A percentile compares a stretch with the other conserved stretches of the same genome.
Conservation (phyloP, 345 rosid genomes). For the Noccaea bulbosa region DNA sequence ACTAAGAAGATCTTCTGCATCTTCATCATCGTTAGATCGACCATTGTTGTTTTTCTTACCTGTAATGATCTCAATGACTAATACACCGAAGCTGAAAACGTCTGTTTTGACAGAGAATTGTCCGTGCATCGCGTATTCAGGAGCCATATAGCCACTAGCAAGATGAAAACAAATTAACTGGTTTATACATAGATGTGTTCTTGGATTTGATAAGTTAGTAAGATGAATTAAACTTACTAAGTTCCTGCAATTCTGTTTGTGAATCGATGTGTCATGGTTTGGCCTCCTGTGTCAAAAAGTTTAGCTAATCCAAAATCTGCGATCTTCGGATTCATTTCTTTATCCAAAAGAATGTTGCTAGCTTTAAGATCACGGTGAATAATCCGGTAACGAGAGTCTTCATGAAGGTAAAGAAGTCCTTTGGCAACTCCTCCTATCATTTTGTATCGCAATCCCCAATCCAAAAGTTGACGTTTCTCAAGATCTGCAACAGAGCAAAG, state of each 20-base stretch:
- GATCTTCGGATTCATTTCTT: constrained; percentile 59
- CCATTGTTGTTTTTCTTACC: constrained; percentile 39
- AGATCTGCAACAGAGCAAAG: constrained; percentile 14
- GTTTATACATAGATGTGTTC: neutral
- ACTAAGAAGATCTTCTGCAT: constrained; percentile 40
- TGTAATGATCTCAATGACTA: constrained; percentile 42
- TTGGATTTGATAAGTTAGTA: neutral
- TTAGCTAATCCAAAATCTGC: constrained; percentile 70
- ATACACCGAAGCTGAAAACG: constrained; percentile 44
- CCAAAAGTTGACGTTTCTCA: constrained; percentile 35
- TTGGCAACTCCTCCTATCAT: constrained; percentile 42
- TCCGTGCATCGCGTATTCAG: constrained; percentile 44
- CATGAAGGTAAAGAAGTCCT: constrained; percentile 49
- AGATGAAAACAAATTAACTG: neutral
- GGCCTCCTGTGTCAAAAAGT: constrained; percentile 42
- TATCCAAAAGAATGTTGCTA: constrained; percentile 57
- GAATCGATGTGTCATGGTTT: constrained; percentile 43
- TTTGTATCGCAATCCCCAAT: constrained; percentile 40
- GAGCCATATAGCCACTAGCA: constrained; percentile 43
- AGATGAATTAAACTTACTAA: constrained; percentile 40
- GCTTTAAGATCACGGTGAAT: constrained; percentile 66
- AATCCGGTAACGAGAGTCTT: constrained; percentile 58
- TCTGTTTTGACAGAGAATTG: constrained; percentile 43
- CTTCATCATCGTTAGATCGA: constrained; percentile 16
- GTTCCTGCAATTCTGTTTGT: constrained; percentile 57